phyloP scores from a whole-genome alignment of 2,329 filamentous ascomycete species.

The Cordyceps fumosorosea region DNA sequence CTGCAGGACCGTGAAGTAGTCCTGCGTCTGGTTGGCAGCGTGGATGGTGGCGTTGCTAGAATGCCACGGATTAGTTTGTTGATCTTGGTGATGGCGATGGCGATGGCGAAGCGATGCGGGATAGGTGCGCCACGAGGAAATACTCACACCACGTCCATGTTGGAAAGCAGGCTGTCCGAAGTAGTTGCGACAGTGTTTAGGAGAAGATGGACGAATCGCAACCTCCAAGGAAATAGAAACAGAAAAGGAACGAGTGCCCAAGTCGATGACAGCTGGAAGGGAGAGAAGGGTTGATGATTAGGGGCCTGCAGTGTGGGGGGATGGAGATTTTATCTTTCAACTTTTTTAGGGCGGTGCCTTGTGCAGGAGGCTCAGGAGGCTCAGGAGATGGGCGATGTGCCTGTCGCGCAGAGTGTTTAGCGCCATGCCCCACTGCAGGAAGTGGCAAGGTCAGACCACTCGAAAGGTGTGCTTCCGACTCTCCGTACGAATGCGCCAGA shows the following conservation, averaged over 20 bases:
- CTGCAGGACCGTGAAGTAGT: constrained; percentile 53
- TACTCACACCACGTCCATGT: constrained; percentile 31
- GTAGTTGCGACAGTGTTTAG: neutral
- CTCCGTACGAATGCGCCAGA: neutral
- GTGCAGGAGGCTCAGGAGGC: neutral
- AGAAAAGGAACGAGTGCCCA: constrained; percentile 3
- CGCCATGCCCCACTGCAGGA: neutral
- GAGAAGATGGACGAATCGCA: neutral
- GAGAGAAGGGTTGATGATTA: constrained; percentile 6
- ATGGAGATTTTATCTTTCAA: constrained; percentile 11
- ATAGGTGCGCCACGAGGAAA: neutral
- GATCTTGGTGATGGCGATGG: neutral
- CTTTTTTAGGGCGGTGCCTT: neutral
- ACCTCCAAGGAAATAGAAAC: neutral
- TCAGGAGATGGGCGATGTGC: constrained; percentile 8
- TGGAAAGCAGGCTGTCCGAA: constrained; percentile 13
- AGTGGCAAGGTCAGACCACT: neutral
- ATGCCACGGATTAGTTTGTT: neutral
- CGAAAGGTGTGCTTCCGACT: neutral
- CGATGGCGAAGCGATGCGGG: neutral
- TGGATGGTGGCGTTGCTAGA: constrained; percentile 45
- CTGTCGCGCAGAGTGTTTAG: neutral
- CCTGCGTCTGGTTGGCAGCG: constrained; percentile 41
- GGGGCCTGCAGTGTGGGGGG: constrained; percentile 12
- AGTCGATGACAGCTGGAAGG: neutral